These are phyloP conservation scores for Thymus quinquecostatus DNA, from an alignment of 257 asterid species.

Conservation along the genomic window DNA sequence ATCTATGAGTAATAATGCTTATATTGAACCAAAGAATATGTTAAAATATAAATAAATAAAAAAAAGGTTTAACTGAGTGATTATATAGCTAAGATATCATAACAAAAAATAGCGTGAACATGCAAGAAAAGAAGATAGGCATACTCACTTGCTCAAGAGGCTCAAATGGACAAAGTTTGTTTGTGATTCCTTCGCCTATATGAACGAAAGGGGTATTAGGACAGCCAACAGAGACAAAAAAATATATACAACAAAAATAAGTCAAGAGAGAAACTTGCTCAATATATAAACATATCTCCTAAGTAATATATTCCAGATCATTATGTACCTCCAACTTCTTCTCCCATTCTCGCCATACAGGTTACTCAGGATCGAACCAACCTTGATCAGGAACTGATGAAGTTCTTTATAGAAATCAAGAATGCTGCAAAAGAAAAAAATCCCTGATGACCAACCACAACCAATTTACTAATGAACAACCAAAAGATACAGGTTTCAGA, in stretches of 20 bases:
- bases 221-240: conserved; percentile 1
- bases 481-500: conserved; percentile 20
- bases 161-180: conserved; percentile 76
- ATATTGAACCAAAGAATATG: conserved; percentile 13
- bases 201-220: conserved; percentile 28
- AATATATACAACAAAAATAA: background rate
- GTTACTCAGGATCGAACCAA: conserved; percentile 65
- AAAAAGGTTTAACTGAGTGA: conserved; percentile 3
- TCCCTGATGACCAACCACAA: conserved; percentile 13
- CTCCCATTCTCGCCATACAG: conserved; percentile 86
- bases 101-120: conserved; percentile 23
- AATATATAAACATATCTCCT: conserved; percentile 11
- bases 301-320: conserved; percentile 29
- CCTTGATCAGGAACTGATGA: conserved; percentile 77
- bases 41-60: background rate
- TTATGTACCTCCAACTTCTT: conserved; percentile 80
- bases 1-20: conserved; percentile 20
- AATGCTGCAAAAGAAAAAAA: conserved; percentile 49
- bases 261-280: background rate
- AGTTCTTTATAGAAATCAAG: conserved; percentile 86
- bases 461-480: conserved; percentile 9
- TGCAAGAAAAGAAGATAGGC: conserved; percentile 24
- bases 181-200: conserved; percentile 86
- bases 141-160: conserved; percentile 84
- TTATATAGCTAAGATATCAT: conserved; percentile 24